A percentile compares a stretch with the other conserved stretches of the same genome.
phyloP scores from a whole-genome alignment of 2,329 filamentous ascomycete species.

The Monosporascus cannonballus region DNA sequence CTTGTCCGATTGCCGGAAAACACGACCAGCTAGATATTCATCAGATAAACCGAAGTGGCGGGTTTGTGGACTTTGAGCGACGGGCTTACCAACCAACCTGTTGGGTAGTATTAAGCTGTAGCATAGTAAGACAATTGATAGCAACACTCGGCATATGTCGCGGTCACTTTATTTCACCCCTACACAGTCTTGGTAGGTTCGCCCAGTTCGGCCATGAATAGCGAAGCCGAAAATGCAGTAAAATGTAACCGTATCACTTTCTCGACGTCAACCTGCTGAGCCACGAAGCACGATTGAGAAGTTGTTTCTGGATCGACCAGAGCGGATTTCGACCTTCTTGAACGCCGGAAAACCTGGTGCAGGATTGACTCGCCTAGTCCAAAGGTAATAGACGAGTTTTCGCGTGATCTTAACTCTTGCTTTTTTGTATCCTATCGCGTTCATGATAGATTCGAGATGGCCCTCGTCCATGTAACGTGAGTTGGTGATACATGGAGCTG shows the following conservation, averaged over 20 bases:
- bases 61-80: constrained; percentile 8
- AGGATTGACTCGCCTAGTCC: constrained; percentile 43
- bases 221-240: neutral
- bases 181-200: neutral
- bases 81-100: constrained; percentile 4
- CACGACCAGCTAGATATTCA: constrained; percentile 4
- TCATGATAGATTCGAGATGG: constrained; percentile 67
- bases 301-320: constrained; percentile 77
- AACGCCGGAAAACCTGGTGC: constrained; percentile 33
- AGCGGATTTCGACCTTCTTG: constrained; percentile 70
- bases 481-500: constrained; percentile 81
- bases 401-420: constrained; percentile 65
- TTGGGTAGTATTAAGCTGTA: constrained; percentile 3
- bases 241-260: neutral
- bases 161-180: neutral
- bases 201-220: neutral
- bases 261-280: constrained; percentile 11
- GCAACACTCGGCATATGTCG: neutral
- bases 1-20: constrained; percentile 8
- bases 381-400: constrained; percentile 88
- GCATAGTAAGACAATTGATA: constrained; percentile 4
- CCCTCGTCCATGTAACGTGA: constrained; percentile 80
- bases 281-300: constrained; percentile 68
- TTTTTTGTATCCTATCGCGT: constrained; percentile 64
- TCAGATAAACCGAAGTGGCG: constrained; percentile 6